Evolutionary conservation across 2,329 filamentous ascomycete species (phyloP), one percentile per base, ranked within the genome.

Genomic region (Aspergillus unguis): DNA sequence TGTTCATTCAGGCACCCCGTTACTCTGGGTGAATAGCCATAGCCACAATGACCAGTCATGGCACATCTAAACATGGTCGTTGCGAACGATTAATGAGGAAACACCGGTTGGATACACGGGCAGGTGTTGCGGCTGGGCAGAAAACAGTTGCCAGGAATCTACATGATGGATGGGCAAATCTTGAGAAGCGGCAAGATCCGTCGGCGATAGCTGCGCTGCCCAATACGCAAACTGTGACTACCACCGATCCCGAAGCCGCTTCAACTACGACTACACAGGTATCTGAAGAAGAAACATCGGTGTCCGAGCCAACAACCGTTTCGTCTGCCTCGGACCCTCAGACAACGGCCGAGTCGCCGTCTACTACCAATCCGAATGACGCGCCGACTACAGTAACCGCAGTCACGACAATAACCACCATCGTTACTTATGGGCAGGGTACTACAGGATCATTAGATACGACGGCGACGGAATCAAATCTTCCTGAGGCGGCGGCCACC

Each of bases 11-110:
- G 33, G 31, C 28, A 29, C 28, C 33, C 42, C 9, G 33, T 17
- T 17, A 17, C 17, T 17, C n/a, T 36, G n/a, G 33, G 25, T 32
- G 35, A 26, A 38, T 42, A 26, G 45, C 33, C 51, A 38, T 42
- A 26, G 45, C 33, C 51, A 53, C 23, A 29, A 53, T 53, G 51
- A 37, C 46, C 45, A 46, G 35, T 29, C 51, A 53, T 53, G 51
- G 46, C 26, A 28, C 33, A 2, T 35, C 51, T 4, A 49, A 37
- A 27, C 51, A 53, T 53, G 46, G 41, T 36, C 51, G 51, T 27
- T 50, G 46, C 36, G 51, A 53, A 46, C 48, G 51, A 32, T 46
- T 53, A 33, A 36, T 50, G 36, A 41, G 51, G 36, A 53, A 43
- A 26, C 51, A 53, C 29, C 51, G 46, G n/a, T 40, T 43, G 28